A percentile compares a stretch with the other conserved stretches of the same genome.
phyloP scores from a whole-genome alignment of 192 early-diverging fungal species.

The Coemansia nantahalensis region DNA sequence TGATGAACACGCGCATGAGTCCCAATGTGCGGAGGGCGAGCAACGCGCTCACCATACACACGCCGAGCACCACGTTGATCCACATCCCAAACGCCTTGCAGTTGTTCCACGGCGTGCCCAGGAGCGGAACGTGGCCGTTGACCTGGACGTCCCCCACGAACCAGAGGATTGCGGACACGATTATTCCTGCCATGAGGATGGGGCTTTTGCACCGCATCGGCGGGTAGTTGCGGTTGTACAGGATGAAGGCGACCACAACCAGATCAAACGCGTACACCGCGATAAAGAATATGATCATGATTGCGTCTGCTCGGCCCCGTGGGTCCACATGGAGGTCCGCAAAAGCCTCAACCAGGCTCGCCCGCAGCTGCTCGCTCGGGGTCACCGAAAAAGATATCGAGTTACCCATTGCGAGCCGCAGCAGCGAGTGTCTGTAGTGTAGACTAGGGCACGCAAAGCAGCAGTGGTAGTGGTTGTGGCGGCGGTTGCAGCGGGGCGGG shows the following conservation, averaged over 20 bases:
- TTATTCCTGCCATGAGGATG: constrained; percentile 18
- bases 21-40: constrained; percentile 44
- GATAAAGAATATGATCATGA: constrained; percentile 4
- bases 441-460: no score
- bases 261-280: constrained; percentile 21
- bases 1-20: constrained; percentile 31
- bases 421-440: no score
- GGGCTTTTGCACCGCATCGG: constrained; percentile 39
- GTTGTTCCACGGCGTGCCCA: constrained; percentile 5
- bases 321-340: constrained; percentile 9
- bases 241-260: constrained; percentile 15
- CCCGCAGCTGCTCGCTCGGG: no score
- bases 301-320: constrained; percentile 7
- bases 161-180: constrained; percentile 22
- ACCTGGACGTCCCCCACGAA: constrained; percentile 30
- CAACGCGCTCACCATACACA: constrained; percentile 28
- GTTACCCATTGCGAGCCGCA: no score
- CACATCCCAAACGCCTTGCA: constrained; percentile 36
- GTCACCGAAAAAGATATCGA: no score
- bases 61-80: constrained; percentile 28
- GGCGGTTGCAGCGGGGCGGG: no score
- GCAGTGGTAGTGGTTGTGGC: no score
- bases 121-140: no score
- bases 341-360: no score
- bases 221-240: constrained; percentile 37